phyloP scores from a whole-genome alignment of 495 filamentous ascomycete genomes.

The Pyrenula aspistea region DNA sequence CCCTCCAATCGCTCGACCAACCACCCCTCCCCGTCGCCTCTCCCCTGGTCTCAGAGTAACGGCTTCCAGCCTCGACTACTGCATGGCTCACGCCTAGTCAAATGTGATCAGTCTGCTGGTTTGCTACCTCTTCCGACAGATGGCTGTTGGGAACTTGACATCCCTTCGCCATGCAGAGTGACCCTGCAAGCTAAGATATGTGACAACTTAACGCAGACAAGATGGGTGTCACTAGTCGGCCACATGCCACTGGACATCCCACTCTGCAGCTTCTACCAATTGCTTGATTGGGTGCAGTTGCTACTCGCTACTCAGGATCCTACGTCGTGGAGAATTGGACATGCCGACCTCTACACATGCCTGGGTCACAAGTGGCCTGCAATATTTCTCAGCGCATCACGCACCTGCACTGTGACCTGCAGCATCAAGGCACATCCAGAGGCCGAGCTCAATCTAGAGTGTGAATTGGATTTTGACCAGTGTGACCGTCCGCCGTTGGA shows the following conservation, averaged over 20 bases:
- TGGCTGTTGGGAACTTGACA: not conserved
- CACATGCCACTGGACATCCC: not conserved
- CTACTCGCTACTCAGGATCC: not conserved
- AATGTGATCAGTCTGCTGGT: not conserved
- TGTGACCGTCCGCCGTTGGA: not conserved
- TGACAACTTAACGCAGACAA: not conserved
- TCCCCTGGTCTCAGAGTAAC: not conserved
- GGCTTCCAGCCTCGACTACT: not conserved
- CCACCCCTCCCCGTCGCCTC: not conserved
- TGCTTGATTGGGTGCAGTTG: not conserved
- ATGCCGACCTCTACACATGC: not conserved
- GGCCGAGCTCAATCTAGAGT: no score
- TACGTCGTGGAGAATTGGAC: not conserved
- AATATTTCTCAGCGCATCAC: not conserved
- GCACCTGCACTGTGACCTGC: not conserved
- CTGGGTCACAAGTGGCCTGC: not conserved
- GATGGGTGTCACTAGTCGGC: not conserved
- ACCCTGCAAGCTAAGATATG: not conserved
- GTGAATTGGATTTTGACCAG: no score
- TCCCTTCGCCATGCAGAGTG: not conserved
- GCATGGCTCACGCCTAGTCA: not conserved
- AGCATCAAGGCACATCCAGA: no score
- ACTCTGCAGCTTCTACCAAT: not conserved
- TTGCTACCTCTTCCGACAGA: not conserved
- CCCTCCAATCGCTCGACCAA: not conserved